Evolutionary conservation across 177 flowering plant species (phyloP), one percentile per base, ranked within the genome.

Genomic region (Vitis hybrid): DNA sequence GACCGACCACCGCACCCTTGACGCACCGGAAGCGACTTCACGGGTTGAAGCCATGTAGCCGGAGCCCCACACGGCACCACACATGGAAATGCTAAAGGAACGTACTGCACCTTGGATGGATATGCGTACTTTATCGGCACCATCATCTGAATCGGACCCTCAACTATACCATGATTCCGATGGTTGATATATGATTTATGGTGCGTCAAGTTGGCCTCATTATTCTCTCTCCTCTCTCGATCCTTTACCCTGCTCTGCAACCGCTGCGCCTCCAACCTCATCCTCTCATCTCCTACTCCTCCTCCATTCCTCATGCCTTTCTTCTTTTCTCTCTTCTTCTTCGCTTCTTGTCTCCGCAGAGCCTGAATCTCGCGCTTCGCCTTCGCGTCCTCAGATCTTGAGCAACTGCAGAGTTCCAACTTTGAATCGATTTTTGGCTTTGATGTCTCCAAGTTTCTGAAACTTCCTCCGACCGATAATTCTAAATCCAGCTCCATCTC

Each of bases 401-500:
- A 10, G 29, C 10, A 11, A 13, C n/a, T 7, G 58, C 57, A 1
- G 31, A 10, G 15, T 45, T 49, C n/a, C 69, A 11, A 14, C 2
- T 19, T 10, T 6, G 5, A 10, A 7, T 51, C 62, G 49, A 65
- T 53, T 11, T 26, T 66, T 26, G 61, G 61, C 26, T 71, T 65
- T 31, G 26, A 5, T 16, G 63, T 73, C 71, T 79, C 72, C 22
- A 69, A 45, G 51, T 64, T 76, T 49, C 34, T 68, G 59, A 77
- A 79, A 39, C 71, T 64, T 3, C 86, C 76, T 9, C 90, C 90
- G 10, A 86, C 78, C 1, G 87, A 83, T 9, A 87, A 69, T 12
- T 82, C 82, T 58, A 87, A 73, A 70, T 81, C 83, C 34, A 87
- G 70, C 77, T 82, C 90, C 9, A 80, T 20, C 68, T 76, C 84